Conservation (phyloP, 345 rosid genomes). For the Sonneratia caseolaris region DNA sequence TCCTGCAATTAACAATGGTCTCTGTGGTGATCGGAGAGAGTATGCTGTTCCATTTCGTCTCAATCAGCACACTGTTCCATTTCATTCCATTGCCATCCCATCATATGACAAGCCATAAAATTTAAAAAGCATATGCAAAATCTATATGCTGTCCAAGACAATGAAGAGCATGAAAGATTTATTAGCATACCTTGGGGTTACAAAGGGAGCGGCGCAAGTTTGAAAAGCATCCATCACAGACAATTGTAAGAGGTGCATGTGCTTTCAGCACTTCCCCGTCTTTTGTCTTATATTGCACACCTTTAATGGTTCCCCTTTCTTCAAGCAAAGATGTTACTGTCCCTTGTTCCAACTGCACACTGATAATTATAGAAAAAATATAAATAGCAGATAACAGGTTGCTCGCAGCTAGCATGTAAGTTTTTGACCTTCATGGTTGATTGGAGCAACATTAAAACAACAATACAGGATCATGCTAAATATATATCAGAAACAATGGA, state of each 20-base stretch:
- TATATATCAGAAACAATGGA: not conserved
- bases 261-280: slow-evolving; percentile 40
- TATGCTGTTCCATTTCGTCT: not conserved
- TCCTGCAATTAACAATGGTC: not conserved
- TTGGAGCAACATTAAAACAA: not conserved
- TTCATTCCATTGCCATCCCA: not conserved
- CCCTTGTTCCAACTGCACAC: slow-evolving; percentile 71
- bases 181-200: slow-evolving; percentile 41
- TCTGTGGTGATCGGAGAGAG: not conserved
- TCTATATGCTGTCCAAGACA: not conserved
- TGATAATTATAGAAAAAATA: slow-evolving; percentile 6
- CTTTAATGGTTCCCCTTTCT: slow-evolving; percentile 56
- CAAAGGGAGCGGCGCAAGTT: slow-evolving; percentile 71
- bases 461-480: slow-evolving; percentile 3
- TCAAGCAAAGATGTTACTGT: slow-evolving; percentile 58
- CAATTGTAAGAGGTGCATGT: slow-evolving; percentile 61
- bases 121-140: not conserved
- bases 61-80: not conserved
- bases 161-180: not conserved
- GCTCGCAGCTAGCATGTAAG: too few species aligned
- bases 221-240: slow-evolving; percentile 82
- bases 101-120: not conserved
- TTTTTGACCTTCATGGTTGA: not conserved
- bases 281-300: slow-evolving; percentile 62
- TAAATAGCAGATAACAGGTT: not conserved